phyloP scores from a whole-genome alignment of 2,329 filamentous ascomycete genomes.

The Juglanconis sp. region DNA sequence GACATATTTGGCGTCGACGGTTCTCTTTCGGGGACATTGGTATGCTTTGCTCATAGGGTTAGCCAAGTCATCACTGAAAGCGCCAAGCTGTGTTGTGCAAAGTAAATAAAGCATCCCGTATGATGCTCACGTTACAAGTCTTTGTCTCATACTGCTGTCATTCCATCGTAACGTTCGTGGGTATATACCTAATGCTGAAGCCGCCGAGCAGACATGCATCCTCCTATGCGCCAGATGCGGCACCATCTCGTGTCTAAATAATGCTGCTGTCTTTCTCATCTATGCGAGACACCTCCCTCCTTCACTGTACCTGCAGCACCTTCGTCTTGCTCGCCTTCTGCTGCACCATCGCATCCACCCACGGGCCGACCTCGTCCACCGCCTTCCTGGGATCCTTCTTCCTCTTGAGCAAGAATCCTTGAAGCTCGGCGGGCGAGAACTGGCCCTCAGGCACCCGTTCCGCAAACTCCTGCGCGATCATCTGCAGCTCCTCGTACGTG shows the following conservation, averaged over 20 bases:
- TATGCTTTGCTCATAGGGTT: too few relatives aligned
- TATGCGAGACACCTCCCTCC: neutral
- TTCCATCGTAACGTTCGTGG: neutral
- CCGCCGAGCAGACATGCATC: neutral
- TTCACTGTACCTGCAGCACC: conserved; percentile 46
- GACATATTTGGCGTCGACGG: neutral
- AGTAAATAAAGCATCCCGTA: neutral
- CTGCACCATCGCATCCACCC: conserved; percentile 49
- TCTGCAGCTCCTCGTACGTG: conserved; percentile 36
- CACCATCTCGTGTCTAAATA: neutral
- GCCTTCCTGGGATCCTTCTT: conserved; percentile 58
- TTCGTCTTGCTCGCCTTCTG: conserved; percentile 50
- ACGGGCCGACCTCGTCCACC: conserved; percentile 48
- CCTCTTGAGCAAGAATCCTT: conserved; percentile 61
- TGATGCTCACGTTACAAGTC: neutral
- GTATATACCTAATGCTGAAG: neutral
- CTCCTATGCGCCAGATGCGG: neutral
- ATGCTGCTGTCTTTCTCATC: neutral
- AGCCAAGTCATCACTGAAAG: too few relatives aligned
- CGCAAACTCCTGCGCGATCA: conserved; percentile 48
- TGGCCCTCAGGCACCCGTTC: conserved; percentile 47
- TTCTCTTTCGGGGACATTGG: too few relatives aligned
- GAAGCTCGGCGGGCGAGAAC: conserved; percentile 61
- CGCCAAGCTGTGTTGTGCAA: too few relatives aligned
- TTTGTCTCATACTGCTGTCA: neutral